These are phyloP conservation scores for Strigomonas culicis DNA, from an alignment of 208 protist genomes.

Conservation along the genomic window DNA sequence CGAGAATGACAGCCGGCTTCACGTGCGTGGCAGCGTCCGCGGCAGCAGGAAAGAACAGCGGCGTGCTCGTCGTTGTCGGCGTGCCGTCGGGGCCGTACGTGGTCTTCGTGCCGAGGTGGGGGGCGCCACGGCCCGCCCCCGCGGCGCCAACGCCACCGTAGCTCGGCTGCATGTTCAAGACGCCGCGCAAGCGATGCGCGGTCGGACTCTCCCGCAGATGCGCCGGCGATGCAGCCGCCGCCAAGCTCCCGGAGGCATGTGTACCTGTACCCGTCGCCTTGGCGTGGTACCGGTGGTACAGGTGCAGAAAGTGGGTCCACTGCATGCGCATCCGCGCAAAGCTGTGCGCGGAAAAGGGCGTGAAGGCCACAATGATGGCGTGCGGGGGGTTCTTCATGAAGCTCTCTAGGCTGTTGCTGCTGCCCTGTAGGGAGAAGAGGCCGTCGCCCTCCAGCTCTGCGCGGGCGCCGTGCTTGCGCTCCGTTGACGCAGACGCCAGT, in stretches of 20 bases:
- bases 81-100: neutral
- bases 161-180: neutral
- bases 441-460: neutral
- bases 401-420: neutral
- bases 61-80: conserved; percentile 1
- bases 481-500: neutral
- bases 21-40: conserved; percentile 2
- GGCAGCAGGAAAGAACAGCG: conserved; percentile 5
- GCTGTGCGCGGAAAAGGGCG: conserved; percentile 28
- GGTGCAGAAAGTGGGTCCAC: conserved; percentile 24
- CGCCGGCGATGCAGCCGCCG: neutral
- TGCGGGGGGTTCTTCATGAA: conserved; percentile 21
- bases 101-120: neutral
- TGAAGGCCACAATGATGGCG: conserved; percentile 28
- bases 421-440: neutral
- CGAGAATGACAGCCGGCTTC: conserved; percentile 24
- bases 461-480: neutral
- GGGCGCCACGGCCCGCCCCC: too few relatives aligned
- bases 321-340: conserved; percentile 27
- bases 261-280: neutral
- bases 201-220: too few relatives aligned
- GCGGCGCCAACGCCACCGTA: neutral
- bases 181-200: neutral
- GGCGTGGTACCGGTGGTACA: neutral
- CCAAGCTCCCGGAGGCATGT: neutral